Percentiles rank a stretch among this genome's conserved stretches.
Evolutionary conservation across 106 monocot genomes (phyloP).

Genomic region (Hemerocallis citrina): DNA sequence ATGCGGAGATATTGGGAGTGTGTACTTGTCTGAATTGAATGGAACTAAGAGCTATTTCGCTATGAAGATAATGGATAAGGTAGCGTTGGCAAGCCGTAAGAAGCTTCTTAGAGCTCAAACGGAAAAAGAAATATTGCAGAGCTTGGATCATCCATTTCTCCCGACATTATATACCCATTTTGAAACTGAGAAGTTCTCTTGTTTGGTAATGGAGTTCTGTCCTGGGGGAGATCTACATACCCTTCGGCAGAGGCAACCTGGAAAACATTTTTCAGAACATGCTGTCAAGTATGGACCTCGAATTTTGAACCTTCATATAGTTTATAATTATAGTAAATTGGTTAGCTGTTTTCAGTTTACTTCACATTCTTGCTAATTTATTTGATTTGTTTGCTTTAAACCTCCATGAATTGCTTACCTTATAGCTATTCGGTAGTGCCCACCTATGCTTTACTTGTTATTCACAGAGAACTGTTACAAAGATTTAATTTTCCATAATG

Average conservation of each 20-base stretch:
- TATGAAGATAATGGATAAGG: slow-evolving; percentile 31
- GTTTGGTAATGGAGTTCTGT: slow-evolving; percentile 33
- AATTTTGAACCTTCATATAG: neutral
- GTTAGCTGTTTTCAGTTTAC: neutral
- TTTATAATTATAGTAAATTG: too few species aligned
- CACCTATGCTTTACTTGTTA: neutral
- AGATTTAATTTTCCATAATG: too few species aligned
- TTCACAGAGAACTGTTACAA: too few species aligned
- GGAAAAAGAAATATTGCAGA: slow-evolving; percentile 26
- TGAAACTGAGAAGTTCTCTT: slow-evolving; percentile 33
- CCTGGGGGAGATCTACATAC: slow-evolving; percentile 31
- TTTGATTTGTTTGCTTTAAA: neutral
- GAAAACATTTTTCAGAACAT: slow-evolving; percentile 30
- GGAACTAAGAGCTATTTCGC: slow-evolving; percentile 26
- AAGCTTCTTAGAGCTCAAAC: slow-evolving; percentile 28
- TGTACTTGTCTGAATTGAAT: slow-evolving; percentile 26
- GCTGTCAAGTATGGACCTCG: slow-evolving; percentile 16
- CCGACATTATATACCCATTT: slow-evolving; percentile 29
- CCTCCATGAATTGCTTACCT: neutral
- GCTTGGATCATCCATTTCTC: slow-evolving; percentile 29
- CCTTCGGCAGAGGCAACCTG: slow-evolving; percentile 28
- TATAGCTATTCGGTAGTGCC: neutral
- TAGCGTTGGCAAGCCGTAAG: slow-evolving; percentile 22
- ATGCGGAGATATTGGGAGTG: slow-evolving; percentile 27
- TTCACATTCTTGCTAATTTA: neutral